phyloP scores from a whole-genome alignment of 345 rosid species.

The Draba incana region DNA sequence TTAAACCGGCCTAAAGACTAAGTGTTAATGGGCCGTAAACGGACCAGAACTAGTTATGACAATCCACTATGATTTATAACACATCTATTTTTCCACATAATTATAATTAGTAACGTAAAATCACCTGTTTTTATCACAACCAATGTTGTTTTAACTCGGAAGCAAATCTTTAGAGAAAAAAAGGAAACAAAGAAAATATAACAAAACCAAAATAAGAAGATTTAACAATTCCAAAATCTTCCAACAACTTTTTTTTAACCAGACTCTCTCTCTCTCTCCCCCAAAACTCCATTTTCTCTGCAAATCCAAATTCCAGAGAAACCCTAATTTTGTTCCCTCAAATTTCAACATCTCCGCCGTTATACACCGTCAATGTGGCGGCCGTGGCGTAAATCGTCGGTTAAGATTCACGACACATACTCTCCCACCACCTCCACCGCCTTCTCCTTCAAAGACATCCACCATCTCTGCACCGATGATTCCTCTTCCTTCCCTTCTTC shows the following conservation, averaged over 20 bases:
- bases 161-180: not conserved
- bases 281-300: conserved; percentile 32
- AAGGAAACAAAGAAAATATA: not conserved
- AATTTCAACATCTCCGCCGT: conserved; percentile 19
- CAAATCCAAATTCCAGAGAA: conserved; percentile 31
- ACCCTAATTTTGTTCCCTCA: conserved; percentile 31
- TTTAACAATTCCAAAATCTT: conserved; percentile 26
- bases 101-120: conserved; percentile 35
- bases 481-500: conserved; percentile 38
- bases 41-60: too few species aligned
- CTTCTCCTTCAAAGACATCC: conserved; percentile 77
- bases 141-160: conserved; percentile 25
- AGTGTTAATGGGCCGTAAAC: too few species aligned
- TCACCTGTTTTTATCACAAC: conserved; percentile 32
- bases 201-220: conserved; percentile 12
- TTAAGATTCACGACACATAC: conserved; percentile 48
- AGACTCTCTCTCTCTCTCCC: conserved; percentile 7
- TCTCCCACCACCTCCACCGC: conserved; percentile 49
- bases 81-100: not conserved
- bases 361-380: conserved; percentile 81
- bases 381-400: conserved; percentile 71
- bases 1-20: too few species aligned
- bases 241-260: conserved; percentile 27
- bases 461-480: conserved; percentile 54
- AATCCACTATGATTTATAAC: too few species aligned